phyloP scores from a whole-genome alignment of 2,329 filamentous ascomycete genomes.

The Arthroderma sp. region DNA sequence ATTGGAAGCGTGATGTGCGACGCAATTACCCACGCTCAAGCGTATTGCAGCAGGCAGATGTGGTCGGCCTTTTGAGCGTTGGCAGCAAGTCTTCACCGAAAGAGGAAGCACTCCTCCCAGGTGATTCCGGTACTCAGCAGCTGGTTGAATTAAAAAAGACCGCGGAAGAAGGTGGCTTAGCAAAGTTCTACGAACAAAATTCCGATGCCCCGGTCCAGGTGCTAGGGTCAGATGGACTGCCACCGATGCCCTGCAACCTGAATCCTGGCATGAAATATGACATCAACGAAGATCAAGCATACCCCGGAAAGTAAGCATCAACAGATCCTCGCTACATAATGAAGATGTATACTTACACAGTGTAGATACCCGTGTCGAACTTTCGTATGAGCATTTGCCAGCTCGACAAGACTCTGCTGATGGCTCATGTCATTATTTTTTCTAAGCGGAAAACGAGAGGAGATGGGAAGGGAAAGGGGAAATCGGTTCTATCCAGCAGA shows the following conservation, averaged over 20 bases:
- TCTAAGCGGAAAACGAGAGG: no score
- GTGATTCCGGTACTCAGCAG: slow-evolving; percentile 58
- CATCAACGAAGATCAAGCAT: slow-evolving; percentile 55
- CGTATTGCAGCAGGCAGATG: slow-evolving; percentile 69
- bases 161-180: slow-evolving; percentile 57
- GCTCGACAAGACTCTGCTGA: no score
- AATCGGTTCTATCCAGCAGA: no score
- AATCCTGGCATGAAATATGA: slow-evolving; percentile 47
- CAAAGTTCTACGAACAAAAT: slow-evolving; percentile 58
- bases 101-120: slow-evolving; percentile 61
- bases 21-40: slow-evolving; percentile 70
- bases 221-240: slow-evolving; percentile 64
- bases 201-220: slow-evolving; percentile 42
- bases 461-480: no score
- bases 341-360: no score
- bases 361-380: slow-evolving; percentile 34
- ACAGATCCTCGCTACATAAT: not conserved
- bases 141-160: slow-evolving; percentile 65
- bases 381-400: slow-evolving; percentile 23
- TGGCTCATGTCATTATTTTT: no score
- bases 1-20: slow-evolving; percentile 89
- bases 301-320: slow-evolving; percentile 46
- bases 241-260: slow-evolving; percentile 70
- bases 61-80: slow-evolving; percentile 70
- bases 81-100: slow-evolving; percentile 72